Evolutionary conservation across 306 rosid genomes (phyloP), one percentile per base, ranked within the genome.

Genomic region (Rubus idaeus): DNA sequence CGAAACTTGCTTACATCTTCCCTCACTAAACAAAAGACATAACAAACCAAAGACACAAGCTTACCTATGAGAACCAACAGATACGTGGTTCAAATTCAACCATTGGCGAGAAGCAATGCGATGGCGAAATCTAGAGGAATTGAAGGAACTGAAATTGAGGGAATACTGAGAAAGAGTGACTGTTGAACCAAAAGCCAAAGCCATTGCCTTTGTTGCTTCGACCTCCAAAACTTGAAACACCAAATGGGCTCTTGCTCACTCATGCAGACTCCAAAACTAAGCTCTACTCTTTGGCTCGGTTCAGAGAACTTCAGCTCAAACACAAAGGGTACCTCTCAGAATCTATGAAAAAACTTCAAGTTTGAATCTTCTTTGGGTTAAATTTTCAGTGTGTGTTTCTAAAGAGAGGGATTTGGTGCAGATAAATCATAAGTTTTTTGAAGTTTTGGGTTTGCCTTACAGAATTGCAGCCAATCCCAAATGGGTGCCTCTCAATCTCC

Each of bases 201-300:
- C 92, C 96, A 89, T 86, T 78, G 89, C 58, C 78, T 86, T 39
- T 78, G 83, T 71, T 77, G 80, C 78, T 85, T 90, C 88, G 86
- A 90, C 88, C 91, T 83, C 84, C 89, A 74, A 77, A 77, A 72
- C 92, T 86, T 82, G 90, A 88, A 91, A 75, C 77, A 80, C 84
- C 88, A 82, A 10, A 42, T 73, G 74, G 82, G 64, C 41, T 75
- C 88, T 74, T 64, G 70, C 88, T 87, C 82, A 86, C 92, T 96
- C 99, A 90, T 92, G 93, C 99, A 92, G 93, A 73, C 91, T 68
- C 82, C 70, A 70, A 63, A 68, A 71, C 71, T 21, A 83, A 49
- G 23, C 77, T 64, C 20, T 41, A 77, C 66, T 45, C 61, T 39
- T 50, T 39, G 18, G 55, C 23, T 71, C 75, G 35, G 35, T 30